Evolutionary conservation across 768 basidiomycete genomes (phyloP).

Genomic region (Pleurotus eryngii): DNA sequence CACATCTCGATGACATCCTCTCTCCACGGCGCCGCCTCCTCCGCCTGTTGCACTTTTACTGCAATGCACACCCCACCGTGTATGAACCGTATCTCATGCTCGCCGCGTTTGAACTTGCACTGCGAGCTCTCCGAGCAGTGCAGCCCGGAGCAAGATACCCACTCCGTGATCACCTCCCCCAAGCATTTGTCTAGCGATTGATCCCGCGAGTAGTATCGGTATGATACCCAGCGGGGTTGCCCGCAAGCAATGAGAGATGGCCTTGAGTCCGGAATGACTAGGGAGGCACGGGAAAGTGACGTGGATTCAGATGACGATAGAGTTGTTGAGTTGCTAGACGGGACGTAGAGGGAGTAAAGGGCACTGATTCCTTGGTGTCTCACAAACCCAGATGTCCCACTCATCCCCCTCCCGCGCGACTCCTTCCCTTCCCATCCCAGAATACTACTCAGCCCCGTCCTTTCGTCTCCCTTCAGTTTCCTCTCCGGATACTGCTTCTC

Average conservation of each 20-base stretch:
- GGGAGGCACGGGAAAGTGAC: constrained; percentile 1
- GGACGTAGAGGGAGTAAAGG: constrained; percentile 42
- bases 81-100: constrained; percentile 45
- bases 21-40: constrained; percentile 8
- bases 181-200: constrained; percentile 32
- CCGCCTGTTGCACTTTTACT: constrained; percentile 17
- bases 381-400: constrained; percentile 49
- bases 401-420: constrained; percentile 40
- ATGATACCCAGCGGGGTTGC: constrained; percentile 47
- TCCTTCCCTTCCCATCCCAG: constrained; percentile 59
- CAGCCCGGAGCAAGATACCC: constrained; percentile 26
- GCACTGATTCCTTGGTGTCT: constrained; percentile 56
- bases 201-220: constrained; percentile 40
- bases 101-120: constrained; percentile 29
- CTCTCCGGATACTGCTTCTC: constrained; percentile 39
- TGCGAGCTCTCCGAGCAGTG: constrained; percentile 32
- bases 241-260: constrained; percentile 31
- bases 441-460: constrained; percentile 45
- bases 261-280: too few relatives aligned
- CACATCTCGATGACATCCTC: constrained; percentile 36
- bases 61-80: constrained; percentile 33
- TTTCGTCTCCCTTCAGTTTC: constrained; percentile 54
- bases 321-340: constrained; percentile 8
- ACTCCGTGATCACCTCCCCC: constrained; percentile 38
- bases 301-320: constrained; percentile 4